phyloP scores from a whole-genome alignment of 495 filamentous ascomycete genomes.

The Penicillium chermesinum region DNA sequence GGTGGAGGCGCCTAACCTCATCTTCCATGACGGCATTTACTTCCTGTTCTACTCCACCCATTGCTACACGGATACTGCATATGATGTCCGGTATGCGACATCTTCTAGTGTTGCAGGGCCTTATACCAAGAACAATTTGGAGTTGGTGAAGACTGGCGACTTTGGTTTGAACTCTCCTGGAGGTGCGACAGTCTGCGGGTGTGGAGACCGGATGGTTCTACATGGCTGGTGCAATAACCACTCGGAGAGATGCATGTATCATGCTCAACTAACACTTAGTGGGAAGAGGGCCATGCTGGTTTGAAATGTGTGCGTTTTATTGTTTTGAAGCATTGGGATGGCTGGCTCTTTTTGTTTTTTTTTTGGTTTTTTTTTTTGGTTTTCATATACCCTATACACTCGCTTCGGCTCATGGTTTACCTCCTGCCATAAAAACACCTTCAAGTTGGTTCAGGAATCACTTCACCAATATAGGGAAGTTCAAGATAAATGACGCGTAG shows the following conservation, averaged over 20 bases:
- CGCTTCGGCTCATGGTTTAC: not conserved
- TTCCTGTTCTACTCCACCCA: slow-evolving; percentile 59
- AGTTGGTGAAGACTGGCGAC: slow-evolving; percentile 37
- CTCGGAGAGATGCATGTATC: slow-evolving; percentile 27
- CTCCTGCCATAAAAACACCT: not conserved
- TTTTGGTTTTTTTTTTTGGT: not conserved
- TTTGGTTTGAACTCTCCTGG: slow-evolving; percentile 45
- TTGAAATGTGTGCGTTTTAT: slow-evolving; percentile 7
- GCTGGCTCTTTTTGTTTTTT: not conserved
- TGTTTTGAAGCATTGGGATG: not conserved
- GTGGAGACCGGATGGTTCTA: slow-evolving; percentile 45
- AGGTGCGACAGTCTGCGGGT: slow-evolving; percentile 43
- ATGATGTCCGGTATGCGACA: slow-evolving; percentile 53
- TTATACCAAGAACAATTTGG: slow-evolving; percentile 35
- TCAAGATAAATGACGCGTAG: too few species aligned
- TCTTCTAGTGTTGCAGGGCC: slow-evolving; percentile 40
- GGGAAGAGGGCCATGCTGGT: slow-evolving; percentile 21
- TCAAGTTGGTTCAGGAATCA: too few species aligned
- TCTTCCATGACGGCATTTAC: slow-evolving; percentile 43
- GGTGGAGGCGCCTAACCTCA: slow-evolving; percentile 56
- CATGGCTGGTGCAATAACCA: slow-evolving; percentile 44
- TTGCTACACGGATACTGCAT: slow-evolving; percentile 47
- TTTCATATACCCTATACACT: not conserved
- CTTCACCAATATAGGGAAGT: too few species aligned
- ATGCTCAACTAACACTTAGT: slow-evolving; percentile 27